phyloP scores from a whole-genome alignment of 768 basidiomycete genomes.

The Xerocomellus amylosporus region DNA sequence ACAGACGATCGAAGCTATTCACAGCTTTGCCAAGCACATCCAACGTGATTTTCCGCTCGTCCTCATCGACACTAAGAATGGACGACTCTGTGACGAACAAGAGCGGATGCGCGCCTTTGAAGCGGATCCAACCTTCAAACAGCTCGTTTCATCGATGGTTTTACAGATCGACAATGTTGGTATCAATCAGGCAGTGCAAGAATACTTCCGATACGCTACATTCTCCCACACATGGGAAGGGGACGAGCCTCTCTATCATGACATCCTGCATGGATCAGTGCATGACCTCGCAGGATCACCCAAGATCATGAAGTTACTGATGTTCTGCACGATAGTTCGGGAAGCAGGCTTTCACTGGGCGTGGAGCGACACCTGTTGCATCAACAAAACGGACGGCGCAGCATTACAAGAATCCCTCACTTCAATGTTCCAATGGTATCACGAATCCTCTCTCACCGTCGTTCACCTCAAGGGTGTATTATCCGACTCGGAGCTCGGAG shows the following conservation, averaged over 20 bases:
- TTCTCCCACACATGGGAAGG: slow-evolving; percentile 25
- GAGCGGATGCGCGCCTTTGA: slow-evolving; percentile 9
- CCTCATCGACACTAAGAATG: slow-evolving; percentile 15
- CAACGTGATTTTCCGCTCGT: slow-evolving; percentile 10
- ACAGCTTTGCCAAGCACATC: not conserved
- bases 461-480: slow-evolving; percentile 21
- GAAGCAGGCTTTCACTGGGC: slow-evolving; percentile 20
- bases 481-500: slow-evolving; percentile 3
- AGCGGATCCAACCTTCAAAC: slow-evolving; percentile 5
- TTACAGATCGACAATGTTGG: not conserved
- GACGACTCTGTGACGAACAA: slow-evolving; percentile 13
- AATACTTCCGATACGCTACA: slow-evolving; percentile 20
- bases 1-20: slow-evolving; percentile 3
- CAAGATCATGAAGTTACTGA: slow-evolving; percentile 11
- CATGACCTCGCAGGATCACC: slow-evolving; percentile 7
- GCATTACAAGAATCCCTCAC: slow-evolving; percentile 21
- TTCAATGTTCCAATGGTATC: slow-evolving; percentile 31
- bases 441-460: slow-evolving; percentile 23
- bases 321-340: slow-evolving; percentile 14
- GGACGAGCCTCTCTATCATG: slow-evolving; percentile 17
- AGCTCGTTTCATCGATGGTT: slow-evolving; percentile 17
- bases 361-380: slow-evolving; percentile 28
- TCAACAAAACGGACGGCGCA: slow-evolving; percentile 17
- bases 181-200: slow-evolving; percentile 4
- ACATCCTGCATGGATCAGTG: slow-evolving; percentile 10